Evolutionary conservation across 2,329 filamentous ascomycete species (phyloP), one percentile per base, ranked within the genome.

Genomic region (Macrophomina tecta): DNA sequence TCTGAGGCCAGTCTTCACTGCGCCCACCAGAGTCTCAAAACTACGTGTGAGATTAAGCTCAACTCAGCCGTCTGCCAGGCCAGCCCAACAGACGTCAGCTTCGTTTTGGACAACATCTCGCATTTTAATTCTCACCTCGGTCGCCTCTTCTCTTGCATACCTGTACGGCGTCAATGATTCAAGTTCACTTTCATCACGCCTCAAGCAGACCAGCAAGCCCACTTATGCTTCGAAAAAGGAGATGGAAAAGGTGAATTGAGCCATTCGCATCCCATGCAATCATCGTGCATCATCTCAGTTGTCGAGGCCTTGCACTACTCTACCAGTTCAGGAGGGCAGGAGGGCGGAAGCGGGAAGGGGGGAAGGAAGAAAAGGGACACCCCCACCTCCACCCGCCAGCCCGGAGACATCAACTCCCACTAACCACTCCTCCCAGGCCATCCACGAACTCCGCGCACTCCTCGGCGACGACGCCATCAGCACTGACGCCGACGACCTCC

Each of bases 401-500:
- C 23, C 23, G 23, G 23, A 23, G 23, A 23, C 23, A 23, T 23
- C 23, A 23, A 23, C 23, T 23, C 23, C 36, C 5, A 45, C 42
- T 45, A 14, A 45, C 42, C 12, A 14, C 36, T 45, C 42, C 11
- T 14, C 8, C 14, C 42, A 45, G 42, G 87, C 87, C 5, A 86
- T 89, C 67, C 72, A 76, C 0, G 86, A 90, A 72, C 78, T 90
- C 14, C 80, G 82, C 62, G 67, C 69, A 42, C 69, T 71, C 0
- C 76, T 90, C 4, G 88, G 88, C n/a, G 81, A 87, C 46, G 87
- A 89, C 60, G 76, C 83, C 1, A 85, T 92, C 60, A 89, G 83
- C 71, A 87, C 85, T 11, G 89, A 92, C 71, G 81, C 86, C 48
- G 87, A 89, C 48, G 88, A 89, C 49, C 78, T 91, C 1, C 83